Evolutionary conservation across 2,329 filamentous ascomycete genomes (phyloP).

Genomic region (Trichophyton simii): DNA sequence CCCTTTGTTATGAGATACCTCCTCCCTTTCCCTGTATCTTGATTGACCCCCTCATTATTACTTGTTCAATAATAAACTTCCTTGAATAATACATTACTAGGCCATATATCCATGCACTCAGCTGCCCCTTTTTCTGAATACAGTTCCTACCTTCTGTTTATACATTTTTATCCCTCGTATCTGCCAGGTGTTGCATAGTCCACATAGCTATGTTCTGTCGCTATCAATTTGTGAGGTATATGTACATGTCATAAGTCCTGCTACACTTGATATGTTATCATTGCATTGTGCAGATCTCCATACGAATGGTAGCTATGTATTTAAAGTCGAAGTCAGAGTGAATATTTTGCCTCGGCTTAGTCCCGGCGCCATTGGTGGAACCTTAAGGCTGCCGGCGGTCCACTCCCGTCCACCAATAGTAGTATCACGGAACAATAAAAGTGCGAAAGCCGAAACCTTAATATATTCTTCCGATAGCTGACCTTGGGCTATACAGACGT

Average conservation of each 20-base stretch:
- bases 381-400: no score
- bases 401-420: no score
- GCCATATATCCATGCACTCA: background rate
- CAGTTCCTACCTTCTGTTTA: background rate
- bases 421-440: background rate
- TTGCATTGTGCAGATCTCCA: background rate
- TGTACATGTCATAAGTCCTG: background rate
- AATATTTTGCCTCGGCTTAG: background rate
- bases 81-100: background rate
- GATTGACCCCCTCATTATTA: background rate
- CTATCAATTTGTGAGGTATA: background rate
- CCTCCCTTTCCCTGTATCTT: background rate
- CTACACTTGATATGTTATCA: background rate
- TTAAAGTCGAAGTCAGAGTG: background rate
- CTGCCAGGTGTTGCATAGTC: background rate
- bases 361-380: no score
- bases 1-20: conserved; percentile 4
- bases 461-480: background rate
- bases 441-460: background rate
- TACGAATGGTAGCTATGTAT: background rate
- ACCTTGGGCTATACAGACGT: background rate
- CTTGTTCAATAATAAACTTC: background rate
- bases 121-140: background rate
- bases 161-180: background rate
- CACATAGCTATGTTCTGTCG: background rate